These are phyloP conservation scores for Hypoxylon sp. DNA, from an alignment of 2,329 filamentous ascomycete species.

Conservation along the genomic window DNA sequence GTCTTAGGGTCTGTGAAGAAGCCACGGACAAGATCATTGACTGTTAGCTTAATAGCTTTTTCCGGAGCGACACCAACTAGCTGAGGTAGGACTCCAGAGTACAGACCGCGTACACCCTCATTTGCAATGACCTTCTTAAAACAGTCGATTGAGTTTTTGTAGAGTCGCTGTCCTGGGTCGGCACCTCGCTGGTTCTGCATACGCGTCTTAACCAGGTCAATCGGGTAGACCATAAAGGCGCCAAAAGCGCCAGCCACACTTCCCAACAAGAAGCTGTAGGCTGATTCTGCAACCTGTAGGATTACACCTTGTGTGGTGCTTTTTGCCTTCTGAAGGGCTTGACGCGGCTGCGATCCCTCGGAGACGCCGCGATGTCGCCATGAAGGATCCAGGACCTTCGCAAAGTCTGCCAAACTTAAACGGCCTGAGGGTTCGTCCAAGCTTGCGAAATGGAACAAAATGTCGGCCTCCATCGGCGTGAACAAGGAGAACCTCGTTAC, in stretches of 20 bases:
- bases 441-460: conserved; percentile 97
- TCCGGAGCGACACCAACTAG: conserved; percentile 98
- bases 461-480: conserved; percentile 98
- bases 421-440: conserved; percentile 90
- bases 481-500: conserved; percentile 95
- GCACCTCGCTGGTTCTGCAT: conserved; percentile 96
- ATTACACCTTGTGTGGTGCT: conserved; percentile 71
- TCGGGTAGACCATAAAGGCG: conserved; percentile 99
- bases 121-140: conserved; percentile 93
- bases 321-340: conserved; percentile 62
- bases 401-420: conserved; percentile 86
- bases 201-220: conserved; percentile 97
- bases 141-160: conserved; percentile 98
- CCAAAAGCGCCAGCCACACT: conserved; percentile 95
- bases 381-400: conserved; percentile 93
- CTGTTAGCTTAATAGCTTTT: conserved; percentile 98
- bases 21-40: conserved; percentile 91
- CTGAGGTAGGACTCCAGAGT: conserved; percentile 95
- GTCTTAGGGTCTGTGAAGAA: conserved; percentile 81
- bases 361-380: conserved; percentile 79
- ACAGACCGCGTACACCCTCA: conserved; percentile 89
- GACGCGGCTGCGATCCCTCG: conserved; percentile 60
- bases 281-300: conserved; percentile 78
- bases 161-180: conserved; percentile 87
- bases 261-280: conserved; percentile 91